Conservation (phyloP, 805 yeast genomes). For the Ogataea saltuana region DNA sequence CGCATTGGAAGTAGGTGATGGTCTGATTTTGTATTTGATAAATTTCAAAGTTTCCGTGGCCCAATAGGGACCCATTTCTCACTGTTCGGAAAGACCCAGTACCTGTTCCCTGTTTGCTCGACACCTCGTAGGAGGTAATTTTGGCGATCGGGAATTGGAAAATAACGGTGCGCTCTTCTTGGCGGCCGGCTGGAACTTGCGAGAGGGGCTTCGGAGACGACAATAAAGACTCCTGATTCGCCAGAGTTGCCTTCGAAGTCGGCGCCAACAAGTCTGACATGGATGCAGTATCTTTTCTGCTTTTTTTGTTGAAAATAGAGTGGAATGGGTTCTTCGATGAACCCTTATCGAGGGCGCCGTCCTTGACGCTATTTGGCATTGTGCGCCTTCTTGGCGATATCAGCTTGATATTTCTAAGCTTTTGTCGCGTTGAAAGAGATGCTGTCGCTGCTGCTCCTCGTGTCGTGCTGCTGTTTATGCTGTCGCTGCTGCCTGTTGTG, state of each 20-base stretch:
- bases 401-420: constrained; percentile 12
- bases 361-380: constrained; percentile 5
- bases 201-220: background rate
- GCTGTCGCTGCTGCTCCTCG: background rate
- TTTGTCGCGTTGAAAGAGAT: constrained; percentile 4
- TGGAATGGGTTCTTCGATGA: constrained; percentile 18
- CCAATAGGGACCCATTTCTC: constrained; percentile 48
- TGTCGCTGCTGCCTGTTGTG: constrained; percentile 1
- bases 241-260: background rate
- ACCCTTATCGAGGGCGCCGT: constrained; percentile 10
- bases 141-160: constrained; percentile 14
- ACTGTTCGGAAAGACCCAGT: constrained; percentile 4
- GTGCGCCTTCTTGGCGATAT: constrained; percentile 20
- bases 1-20: constrained; percentile 66
- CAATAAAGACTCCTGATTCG: constrained; percentile 1
- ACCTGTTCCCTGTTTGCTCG: constrained; percentile 4
- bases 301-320: constrained; percentile 17
- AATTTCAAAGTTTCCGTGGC: constrained; percentile 60
- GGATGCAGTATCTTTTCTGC: constrained; percentile 9
- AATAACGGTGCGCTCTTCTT: constrained; percentile 16
- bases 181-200: background rate
- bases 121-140: constrained; percentile 21
- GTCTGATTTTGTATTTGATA: constrained; percentile 54
- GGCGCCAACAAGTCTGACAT: constrained; percentile 3
- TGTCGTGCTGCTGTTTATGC: background rate